These are phyloP conservation scores for Beauveria sp. DNA, from an alignment of 2,329 filamentous ascomycete genomes.

Conservation along the genomic window DNA sequence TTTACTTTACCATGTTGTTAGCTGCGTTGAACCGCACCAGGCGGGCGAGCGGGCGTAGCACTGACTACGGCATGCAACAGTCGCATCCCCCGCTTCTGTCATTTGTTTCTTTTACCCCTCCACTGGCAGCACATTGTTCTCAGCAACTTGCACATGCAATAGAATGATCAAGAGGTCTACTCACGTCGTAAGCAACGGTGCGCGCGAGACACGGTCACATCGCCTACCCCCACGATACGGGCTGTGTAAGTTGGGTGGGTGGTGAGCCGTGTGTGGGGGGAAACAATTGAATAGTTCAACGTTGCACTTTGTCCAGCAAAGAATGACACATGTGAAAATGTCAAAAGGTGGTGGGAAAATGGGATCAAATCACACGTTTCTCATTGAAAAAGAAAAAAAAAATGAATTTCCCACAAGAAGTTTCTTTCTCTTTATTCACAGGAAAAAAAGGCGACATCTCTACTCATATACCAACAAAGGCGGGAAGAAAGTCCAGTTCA, in stretches of 20 bases:
- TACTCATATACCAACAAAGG: no score
- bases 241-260: slow-evolving; percentile 2
- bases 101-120: not conserved
- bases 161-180: not conserved
- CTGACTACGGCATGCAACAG: not conserved
- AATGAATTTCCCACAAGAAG: no score
- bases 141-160: not conserved
- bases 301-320: not conserved
- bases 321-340: not conserved
- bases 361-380: no score
- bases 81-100: not conserved
- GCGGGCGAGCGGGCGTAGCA: no score
- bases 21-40: no score
- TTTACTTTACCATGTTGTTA: not conserved
- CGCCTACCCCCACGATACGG: not conserved
- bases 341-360: no score
- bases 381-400: no score
- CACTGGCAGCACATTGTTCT: no score
- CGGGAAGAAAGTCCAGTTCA: no score
- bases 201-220: slow-evolving; percentile 6
- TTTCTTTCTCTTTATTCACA: no score
- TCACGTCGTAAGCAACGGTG: not conserved
- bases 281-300: not conserved
- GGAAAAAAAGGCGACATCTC: no score
- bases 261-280: not conserved